Base-by-base conservation (phyloP, 2,329 filamentous ascomycete genomes). In the Pseudocercospora macadamiae region DNA sequence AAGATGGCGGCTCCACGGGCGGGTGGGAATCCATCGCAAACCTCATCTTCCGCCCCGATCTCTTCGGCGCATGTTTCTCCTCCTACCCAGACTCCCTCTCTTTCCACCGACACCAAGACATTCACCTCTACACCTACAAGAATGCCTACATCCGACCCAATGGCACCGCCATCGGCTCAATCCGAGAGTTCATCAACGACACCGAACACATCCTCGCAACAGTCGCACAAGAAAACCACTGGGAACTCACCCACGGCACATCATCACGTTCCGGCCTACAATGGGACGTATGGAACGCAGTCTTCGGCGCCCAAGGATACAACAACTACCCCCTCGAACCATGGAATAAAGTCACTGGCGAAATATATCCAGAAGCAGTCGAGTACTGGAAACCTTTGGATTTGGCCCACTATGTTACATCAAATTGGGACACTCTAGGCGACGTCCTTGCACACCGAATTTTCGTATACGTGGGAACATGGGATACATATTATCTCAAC, bases 341-440 rank as follows among this genome's bases (percentile, higher is more conserved):
- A 0, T 75, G 74, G 74, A 70, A 76, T 58, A 76, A 76, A 55
- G 71, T 74, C 23, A 74, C 73, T 0, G 74, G 74, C 12, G 73
- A 76, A 30, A 73, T 76, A 4, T 75, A 74, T 45, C 71, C 65
- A 0, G 72, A 70, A 14, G 74, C 73, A 3, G 73, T 76, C 0
- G 66, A 71, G 25, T 67, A 67, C 59, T 76, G 74, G 74, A 74
- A 73, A 55, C 68, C 66, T 0, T 69, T 75, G 32, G 74, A 76
- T 57, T 64, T 76, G 3, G 66, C 67, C 12, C 45, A 73, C 51
- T 73, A 73, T 42, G 62, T 76, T 30, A 66, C 68, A 6, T 63
- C 56, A 30, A 74, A 76, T 49, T 76, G 71, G 66, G 66, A 71
- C 34, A 74, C 74, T 23, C 71, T 76, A 1, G 74, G 73, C 2